Base-by-base conservation (phyloP, 768 basidiomycete genomes). In the Naematelia aurantialba region DNA sequence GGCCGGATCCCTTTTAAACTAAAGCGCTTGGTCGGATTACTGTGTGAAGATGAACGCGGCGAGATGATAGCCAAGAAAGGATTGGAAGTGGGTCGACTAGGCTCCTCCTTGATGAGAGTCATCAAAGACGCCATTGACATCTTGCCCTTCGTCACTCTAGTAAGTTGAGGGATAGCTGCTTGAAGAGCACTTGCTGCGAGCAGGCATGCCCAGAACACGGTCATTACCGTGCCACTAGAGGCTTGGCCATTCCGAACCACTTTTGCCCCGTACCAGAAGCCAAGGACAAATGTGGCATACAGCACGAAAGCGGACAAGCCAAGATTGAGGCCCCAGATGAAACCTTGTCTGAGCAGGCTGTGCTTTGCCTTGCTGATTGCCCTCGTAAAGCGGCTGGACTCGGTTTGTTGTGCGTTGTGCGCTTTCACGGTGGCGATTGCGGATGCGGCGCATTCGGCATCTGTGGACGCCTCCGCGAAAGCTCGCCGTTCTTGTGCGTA, bases 151-250 rank as follows among this genome's bases (percentile, higher is more conserved):
- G 86, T 82, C 59, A 96, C 79, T 27, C 81, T 78, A 62, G 92
- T 86, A 66, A 90, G 79, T 60, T 89, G 85, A 0, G 92, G 91
- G 10, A 97, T 84, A 68, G 85, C 85, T 82, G 88, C 85, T 74
- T 96, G 91, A 1, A 96, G 79, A 74, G 90, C 91, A 66, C 83
- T 86, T 0, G 88, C 87, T 0, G 90, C 91, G 61, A 97, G 88
- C 21, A 97, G 80, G 74, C 90, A 92, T 0, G 94, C 92, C 93
- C 94, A 98, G 76, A 98, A 99, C 52, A 93, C 90, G n/a, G 88
- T 86, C 87, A 92, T 93, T 62, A 97, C 88, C 31, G 87, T 83
- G 0, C 91, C 91, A 0, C 88, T 79, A 2, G 79, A 78, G 54
- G 84, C 81, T 61, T 81, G 84, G 14, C 87, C 88, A 12, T 86